Percentiles rank a stretch among this genome's conserved stretches.
phyloP scores from a whole-genome alignment of 148 eudicot genomes.

The Rhododendron ovatum region DNA sequence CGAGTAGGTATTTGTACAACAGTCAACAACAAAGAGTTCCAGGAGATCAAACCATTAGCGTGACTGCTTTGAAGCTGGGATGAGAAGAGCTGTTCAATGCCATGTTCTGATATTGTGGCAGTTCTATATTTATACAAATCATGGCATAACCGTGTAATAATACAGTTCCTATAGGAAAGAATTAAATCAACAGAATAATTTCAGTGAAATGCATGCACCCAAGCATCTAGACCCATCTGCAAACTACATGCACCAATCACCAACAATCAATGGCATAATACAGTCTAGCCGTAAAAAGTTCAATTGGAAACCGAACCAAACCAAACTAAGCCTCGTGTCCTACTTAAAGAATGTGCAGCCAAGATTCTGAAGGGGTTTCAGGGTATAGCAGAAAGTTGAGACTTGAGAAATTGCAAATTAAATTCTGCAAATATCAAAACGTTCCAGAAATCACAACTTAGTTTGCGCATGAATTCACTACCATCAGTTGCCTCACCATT shows the following conservation, averaged over 20 bases:
- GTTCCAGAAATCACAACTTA: neutral
- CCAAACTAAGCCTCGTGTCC: neutral
- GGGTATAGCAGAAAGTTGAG: neutral
- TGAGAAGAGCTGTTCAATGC: neutral
- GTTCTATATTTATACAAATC: neutral
- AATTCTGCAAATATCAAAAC: neutral
- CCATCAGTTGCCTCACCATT: neutral
- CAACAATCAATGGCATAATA: neutral
- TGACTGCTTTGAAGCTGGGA: neutral
- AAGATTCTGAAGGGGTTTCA: neutral
- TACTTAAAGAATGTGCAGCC: neutral
- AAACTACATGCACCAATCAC: no score
- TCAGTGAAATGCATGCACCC: neutral
- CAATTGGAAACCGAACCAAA: neutral
- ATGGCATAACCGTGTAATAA: neutral
- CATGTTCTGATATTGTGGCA: neutral
- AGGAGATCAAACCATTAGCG: neutral
- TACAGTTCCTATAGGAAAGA: neutral
- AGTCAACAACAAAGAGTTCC: neutral
- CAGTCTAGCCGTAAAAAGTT: neutral
- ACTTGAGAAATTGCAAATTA: neutral
- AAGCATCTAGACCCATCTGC: slow-evolving; percentile 5
- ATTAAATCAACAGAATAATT: neutral
- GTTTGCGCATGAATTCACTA: neutral
- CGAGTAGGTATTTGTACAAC: neutral